Base-by-base conservation (phyloP, 169 alveolate species). In the Perkinsus chesapeaki region DNA sequence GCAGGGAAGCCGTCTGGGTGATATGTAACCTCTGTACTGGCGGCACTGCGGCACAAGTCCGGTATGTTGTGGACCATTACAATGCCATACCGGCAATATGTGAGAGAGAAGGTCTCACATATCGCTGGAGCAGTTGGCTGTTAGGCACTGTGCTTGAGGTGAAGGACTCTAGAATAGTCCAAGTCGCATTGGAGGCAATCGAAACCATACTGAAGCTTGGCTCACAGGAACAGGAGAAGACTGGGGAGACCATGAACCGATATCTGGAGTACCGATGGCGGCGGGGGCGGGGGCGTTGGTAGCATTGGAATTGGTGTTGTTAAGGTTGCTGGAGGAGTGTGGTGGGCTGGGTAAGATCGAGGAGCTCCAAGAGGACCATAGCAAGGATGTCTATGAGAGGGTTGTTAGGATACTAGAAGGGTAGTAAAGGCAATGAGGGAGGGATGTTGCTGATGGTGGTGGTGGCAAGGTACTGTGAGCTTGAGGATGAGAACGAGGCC, bases 1-100 rank as follows among this genome's bases (percentile, higher is more conserved):
- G 97, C 95, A 96, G 97, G 93, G 99, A 98, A 96, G 99, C 99
- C 48, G 98, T 98, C 43, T 98, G 99, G 99, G 99, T 99, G 3
- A 96, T 98, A 43, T 97, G 99, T 93, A 98, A 98, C 95, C 98
- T 98, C 7, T 97, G 99, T 36, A 96, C 99, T 39, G 98, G 98
- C 3, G 99, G 99, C 48, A 97, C 97, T 20, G 93, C 94, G 39
- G 97, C 96, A 39, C 98, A 98, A 94, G 96, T 97, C 39, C 92
- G 93, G 37, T 39, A 37, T 37, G 91, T 97, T 20, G 96, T 97
- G 10, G 94, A 92, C 36, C 95, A 95, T 91, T 97, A 16, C 82
- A 60, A 60, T 9, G 82, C 36, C 82, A 60, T 60, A 1, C 1
- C 82, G 82, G 82, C 82, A 7, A 60, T 23, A 1, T 60, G 82